Conservation (phyloP, 139 green algal species). For the Chlorella sp. region DNA sequence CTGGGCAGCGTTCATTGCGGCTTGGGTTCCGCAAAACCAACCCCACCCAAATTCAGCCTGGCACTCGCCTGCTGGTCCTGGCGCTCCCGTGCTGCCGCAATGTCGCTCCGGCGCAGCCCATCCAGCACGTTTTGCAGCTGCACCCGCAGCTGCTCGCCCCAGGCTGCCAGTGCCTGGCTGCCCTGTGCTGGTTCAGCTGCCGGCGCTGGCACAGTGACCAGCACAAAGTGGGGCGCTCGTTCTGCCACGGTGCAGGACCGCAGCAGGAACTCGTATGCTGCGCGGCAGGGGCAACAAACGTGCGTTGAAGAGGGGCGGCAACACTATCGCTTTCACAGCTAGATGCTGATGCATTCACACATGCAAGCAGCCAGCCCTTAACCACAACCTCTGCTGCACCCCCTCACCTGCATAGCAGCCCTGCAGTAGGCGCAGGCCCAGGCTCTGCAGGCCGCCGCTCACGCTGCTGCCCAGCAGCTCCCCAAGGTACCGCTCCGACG, state of each 20-base stretch:
- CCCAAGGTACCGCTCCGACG: neutral
- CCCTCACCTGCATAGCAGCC: neutral
- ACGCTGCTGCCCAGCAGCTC: slow-evolving; percentile 8
- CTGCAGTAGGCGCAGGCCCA: neutral
- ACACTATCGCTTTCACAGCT: too few species aligned
- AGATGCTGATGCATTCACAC: too few species aligned
- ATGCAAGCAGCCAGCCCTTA: too few species aligned
- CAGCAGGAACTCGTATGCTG: slow-evolving; percentile 37
- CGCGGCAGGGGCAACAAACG: neutral
- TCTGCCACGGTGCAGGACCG: slow-evolving; percentile 47
- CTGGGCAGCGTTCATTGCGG: too few species aligned
- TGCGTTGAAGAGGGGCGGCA: too few species aligned
- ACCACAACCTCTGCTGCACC: too few species aligned
- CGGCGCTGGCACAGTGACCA: slow-evolving; percentile 54
- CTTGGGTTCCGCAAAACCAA: too few species aligned
- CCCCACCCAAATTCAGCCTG: too few species aligned
- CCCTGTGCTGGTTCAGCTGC: neutral
- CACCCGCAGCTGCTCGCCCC: slow-evolving; percentile 5
- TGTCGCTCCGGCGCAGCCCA: slow-evolving; percentile 12
- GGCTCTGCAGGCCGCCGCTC: neutral
- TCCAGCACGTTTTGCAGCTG: slow-evolving; percentile 19
- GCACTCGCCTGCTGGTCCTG: neutral
- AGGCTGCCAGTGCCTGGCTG: too few species aligned
- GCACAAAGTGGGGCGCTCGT: slow-evolving; percentile 56
- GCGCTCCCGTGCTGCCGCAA: slow-evolving; percentile 4